Conservation (phyloP, 2,329 filamentous ascomycete genomes). For the Talaromyces sp. region DNA sequence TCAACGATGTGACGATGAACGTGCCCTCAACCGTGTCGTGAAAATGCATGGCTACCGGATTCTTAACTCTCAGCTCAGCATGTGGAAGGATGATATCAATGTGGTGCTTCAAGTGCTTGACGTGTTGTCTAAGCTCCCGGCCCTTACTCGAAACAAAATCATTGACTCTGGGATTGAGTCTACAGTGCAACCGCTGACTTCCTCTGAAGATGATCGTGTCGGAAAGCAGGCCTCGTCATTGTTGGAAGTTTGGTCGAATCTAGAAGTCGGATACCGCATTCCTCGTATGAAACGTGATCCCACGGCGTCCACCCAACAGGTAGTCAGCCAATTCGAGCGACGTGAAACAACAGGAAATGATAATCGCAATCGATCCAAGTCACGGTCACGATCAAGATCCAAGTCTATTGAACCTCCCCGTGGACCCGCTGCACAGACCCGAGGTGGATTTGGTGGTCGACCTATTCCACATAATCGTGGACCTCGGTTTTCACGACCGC, state of each 20-base stretch:
- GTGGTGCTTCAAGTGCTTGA: slow-evolving; percentile 84
- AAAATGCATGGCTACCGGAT: slow-evolving; percentile 98
- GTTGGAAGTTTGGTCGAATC: slow-evolving; percentile 78
- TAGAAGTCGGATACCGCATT: slow-evolving; percentile 89
- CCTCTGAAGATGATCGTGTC: slow-evolving; percentile 69
- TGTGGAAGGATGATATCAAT: slow-evolving; percentile 85
- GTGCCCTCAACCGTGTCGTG: slow-evolving; percentile 80
- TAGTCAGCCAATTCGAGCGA: slow-evolving; percentile 61
- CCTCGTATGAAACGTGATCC: slow-evolving; percentile 81
- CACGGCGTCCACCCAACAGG: slow-evolving; percentile 50
- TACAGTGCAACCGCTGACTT: slow-evolving; percentile 63
- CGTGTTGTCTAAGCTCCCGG: slow-evolving; percentile 81
- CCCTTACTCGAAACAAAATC: slow-evolving; percentile 94
- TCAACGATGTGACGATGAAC: slow-evolving; percentile 78
- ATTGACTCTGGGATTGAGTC: slow-evolving; percentile 91
- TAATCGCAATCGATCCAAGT: slow-evolving; percentile 29
- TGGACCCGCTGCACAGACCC: slow-evolving; percentile 41
- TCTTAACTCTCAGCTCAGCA: slow-evolving; percentile 75
- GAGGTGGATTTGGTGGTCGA: slow-evolving; percentile 43
- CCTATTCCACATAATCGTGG: slow-evolving; percentile 48
- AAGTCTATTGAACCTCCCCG: slow-evolving; percentile 42
- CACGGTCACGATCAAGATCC: slow-evolving; percentile 48
- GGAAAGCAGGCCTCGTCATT: slow-evolving; percentile 64
- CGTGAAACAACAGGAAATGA: slow-evolving; percentile 44
- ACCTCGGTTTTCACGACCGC: slow-evolving; percentile 52